These are phyloP conservation scores for Magnaporthiopsis incrustans DNA, from an alignment of 2,329 filamentous ascomycete species.

Conservation along the genomic window DNA sequence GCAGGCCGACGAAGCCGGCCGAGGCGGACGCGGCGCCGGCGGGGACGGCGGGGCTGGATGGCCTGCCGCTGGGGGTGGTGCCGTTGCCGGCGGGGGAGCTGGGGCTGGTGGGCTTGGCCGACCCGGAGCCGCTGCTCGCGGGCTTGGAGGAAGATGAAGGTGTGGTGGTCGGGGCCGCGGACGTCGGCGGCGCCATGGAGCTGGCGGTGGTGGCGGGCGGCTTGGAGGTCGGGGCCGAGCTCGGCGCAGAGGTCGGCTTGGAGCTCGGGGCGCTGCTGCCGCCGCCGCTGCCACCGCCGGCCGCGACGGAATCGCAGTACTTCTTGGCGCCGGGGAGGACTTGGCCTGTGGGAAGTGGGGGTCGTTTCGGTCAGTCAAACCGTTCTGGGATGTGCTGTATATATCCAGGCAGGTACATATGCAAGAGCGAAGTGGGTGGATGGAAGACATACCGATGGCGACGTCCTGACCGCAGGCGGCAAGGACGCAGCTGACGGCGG, in stretches of 20 bases:
- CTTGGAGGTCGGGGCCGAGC: too few species aligned
- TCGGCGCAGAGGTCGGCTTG: too few species aligned
- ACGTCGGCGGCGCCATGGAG: background rate
- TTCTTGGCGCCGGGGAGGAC: background rate
- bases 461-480: background rate
- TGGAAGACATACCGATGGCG: background rate
- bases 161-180: background rate
- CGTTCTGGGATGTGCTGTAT: background rate
- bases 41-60: background rate
- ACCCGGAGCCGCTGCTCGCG: background rate
- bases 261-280: background rate
- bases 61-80: background rate
- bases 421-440: too few species aligned
- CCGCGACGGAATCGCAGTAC: background rate
- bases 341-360: background rate
- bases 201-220: background rate
- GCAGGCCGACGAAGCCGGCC: background rate
- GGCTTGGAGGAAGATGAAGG: background rate
- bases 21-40: background rate
- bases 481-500: background rate
- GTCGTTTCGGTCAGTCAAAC: background rate
- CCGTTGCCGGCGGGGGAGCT: background rate
- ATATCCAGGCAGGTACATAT: too few species aligned
- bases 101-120: background rate
- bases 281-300: background rate